Evolutionary conservation across 2,329 filamentous ascomycete species (phyloP), one percentile per base, ranked within the genome.

Genomic region (Aspergillus terreus): DNA sequence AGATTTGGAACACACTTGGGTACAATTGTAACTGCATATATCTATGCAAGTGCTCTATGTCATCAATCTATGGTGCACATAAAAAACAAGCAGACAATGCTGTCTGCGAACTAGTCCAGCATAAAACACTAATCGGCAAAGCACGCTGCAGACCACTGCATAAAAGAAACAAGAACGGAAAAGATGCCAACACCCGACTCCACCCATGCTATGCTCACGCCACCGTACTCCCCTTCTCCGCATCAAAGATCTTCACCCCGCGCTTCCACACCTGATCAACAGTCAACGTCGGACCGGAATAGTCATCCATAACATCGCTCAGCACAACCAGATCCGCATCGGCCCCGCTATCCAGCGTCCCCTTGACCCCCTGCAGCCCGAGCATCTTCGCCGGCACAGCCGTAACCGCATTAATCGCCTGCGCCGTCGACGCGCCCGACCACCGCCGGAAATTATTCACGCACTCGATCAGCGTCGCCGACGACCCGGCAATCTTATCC

Each of bases 401-500:
- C 7, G 72, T 72, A 5, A 68, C 71, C 0, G 72, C 71, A 42
- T 65, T 66, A n/a, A 75, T 63, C 0, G 72, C 68, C 53, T 70
- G 67, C 1, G 69, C 71, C 0, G 71, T 73, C 3, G 64, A 68
- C 0, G 72, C 64, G 4, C 64, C 65, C 6, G 70, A 67, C 72
- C 72, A 75, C 27, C 68, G 64, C 5, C 71, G 64, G 59, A 75
- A 75, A 46, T 75, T 75, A 50, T 74, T 75, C 14, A 75, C 67
- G 38, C 72, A 75, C 55, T 74, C 71, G 35, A 75, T 72, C 14
- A 75, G 59, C 4, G 72, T 74, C 7, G 72, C 71, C 0, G 70
- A 73, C 45, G 84, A 87, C 58, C 88, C 89, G 12, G 89, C 90
- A 64, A 95, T 90, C 52, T 82, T 88, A 27, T 87, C 82, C 0